These are phyloP conservation scores for Arthrinium puccinioides DNA, from an alignment of 2,329 filamentous ascomycete genomes.

Conservation along the genomic window DNA sequence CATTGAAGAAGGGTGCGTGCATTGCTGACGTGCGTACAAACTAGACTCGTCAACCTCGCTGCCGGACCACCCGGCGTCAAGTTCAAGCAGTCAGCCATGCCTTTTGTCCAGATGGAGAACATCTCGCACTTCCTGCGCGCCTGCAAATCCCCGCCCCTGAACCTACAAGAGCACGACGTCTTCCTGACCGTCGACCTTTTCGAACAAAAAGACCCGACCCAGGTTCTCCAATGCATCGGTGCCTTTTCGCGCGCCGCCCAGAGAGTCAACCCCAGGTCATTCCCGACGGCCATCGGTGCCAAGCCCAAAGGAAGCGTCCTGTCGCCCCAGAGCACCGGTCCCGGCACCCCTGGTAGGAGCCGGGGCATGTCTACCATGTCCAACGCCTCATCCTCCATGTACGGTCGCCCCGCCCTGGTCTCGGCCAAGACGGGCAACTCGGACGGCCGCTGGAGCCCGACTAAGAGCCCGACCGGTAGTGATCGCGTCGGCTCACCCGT, in stretches of 20 bases:
- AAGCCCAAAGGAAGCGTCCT: conserved; percentile 48
- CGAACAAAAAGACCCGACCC: conserved; percentile 90
- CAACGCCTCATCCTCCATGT: conserved; percentile 46
- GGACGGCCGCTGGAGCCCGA: conserved; percentile 51
- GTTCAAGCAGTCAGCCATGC: conserved; percentile 90
- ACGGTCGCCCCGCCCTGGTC: conserved; percentile 30
- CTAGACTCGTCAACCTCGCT: conserved; percentile 76
- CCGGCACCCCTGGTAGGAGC: conserved; percentile 37
- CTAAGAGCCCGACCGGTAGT: conserved; percentile 47
- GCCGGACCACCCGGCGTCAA: conserved; percentile 71
- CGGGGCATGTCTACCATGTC: conserved; percentile 50
- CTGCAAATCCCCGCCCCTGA: conserved; percentile 77
- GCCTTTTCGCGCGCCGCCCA: conserved; percentile 88
- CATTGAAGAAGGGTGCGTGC: neutral
- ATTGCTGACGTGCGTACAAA: neutral
- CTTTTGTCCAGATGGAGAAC: conserved; percentile 99
- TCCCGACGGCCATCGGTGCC: conserved; percentile 67
- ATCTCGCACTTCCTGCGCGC: conserved; percentile 92
- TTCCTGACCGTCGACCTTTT: conserved; percentile 97
- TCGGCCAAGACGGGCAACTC: conserved; percentile 48
- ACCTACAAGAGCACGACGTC: conserved; percentile 85
- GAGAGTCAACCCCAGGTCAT: conserved; percentile 62
- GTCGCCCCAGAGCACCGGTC: conserved; percentile 61
- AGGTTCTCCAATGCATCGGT: conserved; percentile 86
- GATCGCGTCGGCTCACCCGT: conserved; percentile 45